These are phyloP conservation scores for Eucalyptus regnans DNA, from an alignment of 345 rosid species.

Conservation along the genomic window DNA sequence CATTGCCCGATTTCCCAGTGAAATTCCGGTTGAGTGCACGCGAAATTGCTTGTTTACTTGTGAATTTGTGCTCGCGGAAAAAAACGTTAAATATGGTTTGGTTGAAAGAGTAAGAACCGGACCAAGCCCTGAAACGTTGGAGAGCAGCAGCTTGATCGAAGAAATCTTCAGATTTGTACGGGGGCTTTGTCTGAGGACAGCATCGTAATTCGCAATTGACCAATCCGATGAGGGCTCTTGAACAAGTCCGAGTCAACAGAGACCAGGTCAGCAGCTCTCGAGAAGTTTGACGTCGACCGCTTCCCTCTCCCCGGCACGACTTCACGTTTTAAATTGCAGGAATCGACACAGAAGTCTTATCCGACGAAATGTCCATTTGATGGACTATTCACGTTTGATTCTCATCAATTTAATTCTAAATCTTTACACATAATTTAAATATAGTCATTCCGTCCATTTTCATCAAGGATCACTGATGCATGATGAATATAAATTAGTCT, in stretches of 20 bases:
- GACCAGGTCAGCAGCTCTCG: neutral
- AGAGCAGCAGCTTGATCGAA: neutral
- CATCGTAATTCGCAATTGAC: neutral
- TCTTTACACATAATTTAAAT: fast-evolving
- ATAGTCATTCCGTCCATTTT: fast-evolving
- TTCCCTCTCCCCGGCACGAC: neutral
- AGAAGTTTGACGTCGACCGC: neutral
- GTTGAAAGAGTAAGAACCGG: neutral
- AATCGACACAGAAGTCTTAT: neutral
- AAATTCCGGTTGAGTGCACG: neutral
- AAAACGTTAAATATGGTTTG: neutral
- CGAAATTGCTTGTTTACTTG: neutral
- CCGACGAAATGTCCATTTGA: neutral
- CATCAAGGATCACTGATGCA: no score
- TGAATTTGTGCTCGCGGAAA: no score
- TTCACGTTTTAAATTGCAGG: neutral
- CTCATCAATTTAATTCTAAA: no score
- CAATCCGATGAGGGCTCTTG: neutral
- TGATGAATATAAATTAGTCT: neutral
- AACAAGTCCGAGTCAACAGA: neutral
- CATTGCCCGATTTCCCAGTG: neutral
- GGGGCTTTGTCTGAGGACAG: neutral
- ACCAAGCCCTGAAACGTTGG: neutral
- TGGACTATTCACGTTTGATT: fast-evolving
- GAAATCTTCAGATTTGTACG: neutral